Evolutionary conservation across 768 basidiomycete species (phyloP), one percentile per base, ranked within the genome.

Genomic region (Phlebiopsis flavidoalba): DNA sequence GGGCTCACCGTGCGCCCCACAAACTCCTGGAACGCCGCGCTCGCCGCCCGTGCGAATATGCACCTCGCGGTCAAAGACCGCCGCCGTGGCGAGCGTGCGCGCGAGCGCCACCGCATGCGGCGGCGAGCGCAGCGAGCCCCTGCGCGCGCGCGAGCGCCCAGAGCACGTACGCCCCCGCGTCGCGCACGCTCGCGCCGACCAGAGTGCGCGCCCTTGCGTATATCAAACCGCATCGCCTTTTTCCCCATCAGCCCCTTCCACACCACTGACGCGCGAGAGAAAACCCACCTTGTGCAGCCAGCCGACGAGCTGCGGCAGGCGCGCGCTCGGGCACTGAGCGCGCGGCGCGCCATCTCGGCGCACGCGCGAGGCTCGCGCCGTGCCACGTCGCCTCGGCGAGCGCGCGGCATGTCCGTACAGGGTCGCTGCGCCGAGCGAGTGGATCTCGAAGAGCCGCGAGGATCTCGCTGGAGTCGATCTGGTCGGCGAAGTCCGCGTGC

Each of bases 11-110:
- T 89, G 70, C 97, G 79, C 12, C 97, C 97, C 43, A 98, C 97
- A 68, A 89, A 88, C 75, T 99, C 97, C 74, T 99, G 97, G 71
- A 93, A 98, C 12, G 95, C 93, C 17, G 97, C 97, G 72, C 96
- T 98, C 12, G 95, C 95, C 14, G 97, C 96, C 65, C 97, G 78
- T 24, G n/a, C 97, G 83, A 58, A 99, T 94, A 63, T 93, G 92
- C 31, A 98, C 86, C 73, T 99, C 97, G 35, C 97, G 84, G 76
- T 99, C 97, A 70, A 86, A 95, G 33, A 93, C 75, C 1, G 96
- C 85, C 24, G 93, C 89, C 22, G 84, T 82, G n/a, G 87, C 84
- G 61, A 98, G 80, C 35, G 77, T 76, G 48, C 78, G 82, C 5
- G 95, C 90, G 21, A 98, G 80, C 50, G 77, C 74, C 3, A 75